Percentiles rank a stretch among this genome's conserved stretches.
phyloP scores from a whole-genome alignment of 2,329 filamentous ascomycete genomes.

The Botrytis cinerea region DNA sequence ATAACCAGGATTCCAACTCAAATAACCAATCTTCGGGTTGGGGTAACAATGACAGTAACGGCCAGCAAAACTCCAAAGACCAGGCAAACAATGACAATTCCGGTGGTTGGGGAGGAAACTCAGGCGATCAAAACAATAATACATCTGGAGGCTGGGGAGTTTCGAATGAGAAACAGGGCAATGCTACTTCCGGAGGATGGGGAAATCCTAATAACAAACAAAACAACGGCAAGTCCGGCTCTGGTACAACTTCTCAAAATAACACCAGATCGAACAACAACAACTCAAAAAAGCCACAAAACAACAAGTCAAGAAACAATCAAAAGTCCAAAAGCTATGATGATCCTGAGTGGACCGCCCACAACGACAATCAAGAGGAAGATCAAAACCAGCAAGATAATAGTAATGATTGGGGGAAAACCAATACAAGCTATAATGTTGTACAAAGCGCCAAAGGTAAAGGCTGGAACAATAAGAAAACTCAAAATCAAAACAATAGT shows the following conservation, averaged over 20 bases:
- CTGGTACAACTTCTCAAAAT: slow-evolving; percentile 21
- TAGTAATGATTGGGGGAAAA: neutral
- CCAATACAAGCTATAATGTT: neutral
- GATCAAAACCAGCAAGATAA: neutral
- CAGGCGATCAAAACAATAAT: neutral
- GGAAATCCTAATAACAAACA: slow-evolving; percentile 3
- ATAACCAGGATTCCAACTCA: slow-evolving; percentile 11
- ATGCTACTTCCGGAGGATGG: slow-evolving; percentile 20
- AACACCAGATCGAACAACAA: neutral
- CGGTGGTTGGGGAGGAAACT: slow-evolving; percentile 26
- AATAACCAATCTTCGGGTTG: slow-evolving; percentile 1
- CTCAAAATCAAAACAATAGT: slow-evolving; percentile 1
- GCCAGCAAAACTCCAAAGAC: neutral
- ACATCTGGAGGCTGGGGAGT: neutral
- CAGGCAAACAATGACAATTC: slow-evolving; percentile 14
- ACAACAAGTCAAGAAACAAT: neutral
- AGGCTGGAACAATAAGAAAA: slow-evolving; percentile 19
- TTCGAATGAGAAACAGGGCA: slow-evolving; percentile 13
- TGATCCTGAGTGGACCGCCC: slow-evolving; percentile 9
- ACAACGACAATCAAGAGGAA: neutral
- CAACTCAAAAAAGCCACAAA: neutral
- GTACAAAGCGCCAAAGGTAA: slow-evolving; percentile 19
- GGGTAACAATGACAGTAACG: slow-evolving; percentile 19
- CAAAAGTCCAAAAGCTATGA: neutral
- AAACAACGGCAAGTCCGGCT: slow-evolving; percentile 24